Conservation (phyloP, 2,329 filamentous ascomycete genomes). For the Exophiala xenobiotica region DNA sequence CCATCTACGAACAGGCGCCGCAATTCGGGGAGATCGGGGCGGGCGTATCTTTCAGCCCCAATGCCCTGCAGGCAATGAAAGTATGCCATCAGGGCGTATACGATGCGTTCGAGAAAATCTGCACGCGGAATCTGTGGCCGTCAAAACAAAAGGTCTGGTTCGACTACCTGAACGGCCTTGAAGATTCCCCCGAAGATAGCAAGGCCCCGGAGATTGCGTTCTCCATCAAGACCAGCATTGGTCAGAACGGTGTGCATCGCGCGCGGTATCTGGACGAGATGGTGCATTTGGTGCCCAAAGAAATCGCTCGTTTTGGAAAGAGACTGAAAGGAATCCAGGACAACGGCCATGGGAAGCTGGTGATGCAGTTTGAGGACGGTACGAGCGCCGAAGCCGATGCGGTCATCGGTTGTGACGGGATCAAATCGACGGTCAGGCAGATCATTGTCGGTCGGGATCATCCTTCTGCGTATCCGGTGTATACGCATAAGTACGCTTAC, state of each 20-base stretch:
- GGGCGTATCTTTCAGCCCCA: slow-evolving; percentile 16
- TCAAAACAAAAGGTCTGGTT: slow-evolving; percentile 43
- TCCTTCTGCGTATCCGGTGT: slow-evolving; percentile 46
- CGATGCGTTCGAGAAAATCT: slow-evolving; percentile 41
- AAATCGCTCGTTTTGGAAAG: slow-evolving; percentile 39
- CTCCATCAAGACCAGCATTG: slow-evolving; percentile 24
- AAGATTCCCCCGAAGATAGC: slow-evolving; percentile 21
- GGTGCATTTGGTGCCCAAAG: slow-evolving; percentile 41
- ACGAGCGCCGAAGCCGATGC: slow-evolving; percentile 44
- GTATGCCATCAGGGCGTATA: slow-evolving; percentile 33
- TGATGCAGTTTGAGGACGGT: slow-evolving; percentile 48
- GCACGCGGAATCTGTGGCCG: slow-evolving; percentile 33
- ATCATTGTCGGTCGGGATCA: slow-evolving; percentile 37
- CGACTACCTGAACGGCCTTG: slow-evolving; percentile 41
- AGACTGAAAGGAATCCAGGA: slow-evolving; percentile 35
- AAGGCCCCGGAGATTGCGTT: slow-evolving; percentile 41
- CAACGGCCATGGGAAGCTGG: slow-evolving; percentile 21
- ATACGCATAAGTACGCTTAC: slow-evolving; percentile 60
- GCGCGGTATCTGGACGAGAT: slow-evolving; percentile 44
- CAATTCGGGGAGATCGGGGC: slow-evolving; percentile 23
- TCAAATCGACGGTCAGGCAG: slow-evolving; percentile 41
- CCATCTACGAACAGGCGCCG: slow-evolving; percentile 28
- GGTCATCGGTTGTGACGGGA: slow-evolving; percentile 61
- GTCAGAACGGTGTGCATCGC: slow-evolving; percentile 29
- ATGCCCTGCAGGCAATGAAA: slow-evolving; percentile 8